Base-by-base conservation (phyloP, 2,329 filamentous ascomycete genomes). In the Colletotrichum filicis region DNA sequence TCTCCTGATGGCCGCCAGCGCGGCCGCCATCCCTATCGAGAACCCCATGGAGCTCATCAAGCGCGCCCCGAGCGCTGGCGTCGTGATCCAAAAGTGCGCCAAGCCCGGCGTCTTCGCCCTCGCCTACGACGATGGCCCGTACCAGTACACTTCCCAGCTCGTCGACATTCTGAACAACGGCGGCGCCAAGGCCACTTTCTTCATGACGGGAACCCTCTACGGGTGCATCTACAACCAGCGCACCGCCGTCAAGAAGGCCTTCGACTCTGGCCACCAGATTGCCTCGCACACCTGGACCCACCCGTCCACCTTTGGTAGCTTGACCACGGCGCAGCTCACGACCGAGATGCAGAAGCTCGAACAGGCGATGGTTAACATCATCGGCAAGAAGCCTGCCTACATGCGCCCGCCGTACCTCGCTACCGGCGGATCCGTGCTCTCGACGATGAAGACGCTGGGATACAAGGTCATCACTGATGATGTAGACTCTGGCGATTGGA, bases 381-480 rank as follows among this genome's bases (percentile, higher is more conserved):
- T 88, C 68, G 86, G 74, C 75, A 82, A 81, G 76, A 87, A 87
- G 79, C 86, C 86, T 7, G 80, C 83, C 11, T 87, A 88, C 80
- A 83, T 88, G 83, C 85, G 86, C 0, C 86, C 86, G 6, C 86
- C 86, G 0, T 87, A 87, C 79, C 85, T 88, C 56, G 84, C 84
- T 70, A 87, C 85, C 3, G 81, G 85, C 63, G 85, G 84, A 26
- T 78, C 82, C 71, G 82, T 87, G 55, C 79, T 87, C 60, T 77
- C 78, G 22, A 83, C 82, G 16, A 82, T 87, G 82, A 77, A 77
- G 68, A 74, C 80, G 67, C 79, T 91, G 62, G 87, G 87, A 68
- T 91, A 91, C 83, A 89, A 90, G 77, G 85, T 91, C 77, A 87
- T 89, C 76, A 91, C 89, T 76, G 85, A 91, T 77, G 88, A 92